phyloP scores from a whole-genome alignment of 1,139 yeast genomes.

The Yamadazyma buinensis region DNA sequence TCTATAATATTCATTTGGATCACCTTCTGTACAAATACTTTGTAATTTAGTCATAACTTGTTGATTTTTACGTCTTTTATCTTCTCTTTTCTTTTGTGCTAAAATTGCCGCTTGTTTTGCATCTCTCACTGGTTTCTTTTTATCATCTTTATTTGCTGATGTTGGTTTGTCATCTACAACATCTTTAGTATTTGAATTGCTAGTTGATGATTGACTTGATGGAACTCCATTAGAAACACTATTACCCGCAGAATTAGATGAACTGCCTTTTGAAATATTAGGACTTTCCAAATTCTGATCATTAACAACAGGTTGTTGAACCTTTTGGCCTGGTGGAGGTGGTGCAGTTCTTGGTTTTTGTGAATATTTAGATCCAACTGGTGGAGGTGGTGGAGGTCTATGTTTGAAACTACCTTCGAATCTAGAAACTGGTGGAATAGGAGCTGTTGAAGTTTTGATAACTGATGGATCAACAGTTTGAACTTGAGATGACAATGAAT shows the following conservation, averaged over 20 bases:
- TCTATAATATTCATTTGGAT: constrained; percentile 72
- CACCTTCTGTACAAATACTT: constrained; percentile 80
- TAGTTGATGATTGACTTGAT: neutral
- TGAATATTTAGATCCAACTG: constrained; percentile 17
- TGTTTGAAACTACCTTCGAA: constrained; percentile 31
- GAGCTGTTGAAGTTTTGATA: constrained; percentile 36
- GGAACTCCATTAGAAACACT: neutral
- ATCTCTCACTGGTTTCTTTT: constrained; percentile 41
- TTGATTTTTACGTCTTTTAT: constrained; percentile 62
- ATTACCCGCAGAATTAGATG: neutral
- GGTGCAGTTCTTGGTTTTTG: constrained; percentile 15
- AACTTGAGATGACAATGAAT: constrained; percentile 29
- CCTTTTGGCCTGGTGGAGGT: constrained; percentile 20
- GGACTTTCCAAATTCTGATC: neutral
- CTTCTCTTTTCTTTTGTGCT: constrained; percentile 72
- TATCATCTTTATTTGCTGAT: constrained; percentile 11
- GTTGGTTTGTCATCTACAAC: constrained; percentile 2
- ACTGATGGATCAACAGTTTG: constrained; percentile 12
- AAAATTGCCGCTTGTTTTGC: constrained; percentile 54
- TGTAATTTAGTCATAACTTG: constrained; percentile 68
- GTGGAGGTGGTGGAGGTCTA: constrained; percentile 36
- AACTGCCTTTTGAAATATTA: no score
- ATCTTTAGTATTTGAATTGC: constrained; percentile 1
- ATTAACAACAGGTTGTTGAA: constrained; percentile 2
- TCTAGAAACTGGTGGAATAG: constrained; percentile 28